phyloP scores from a whole-genome alignment of 139 green algal genomes.

The Mychonastes homosphaera region DNA sequence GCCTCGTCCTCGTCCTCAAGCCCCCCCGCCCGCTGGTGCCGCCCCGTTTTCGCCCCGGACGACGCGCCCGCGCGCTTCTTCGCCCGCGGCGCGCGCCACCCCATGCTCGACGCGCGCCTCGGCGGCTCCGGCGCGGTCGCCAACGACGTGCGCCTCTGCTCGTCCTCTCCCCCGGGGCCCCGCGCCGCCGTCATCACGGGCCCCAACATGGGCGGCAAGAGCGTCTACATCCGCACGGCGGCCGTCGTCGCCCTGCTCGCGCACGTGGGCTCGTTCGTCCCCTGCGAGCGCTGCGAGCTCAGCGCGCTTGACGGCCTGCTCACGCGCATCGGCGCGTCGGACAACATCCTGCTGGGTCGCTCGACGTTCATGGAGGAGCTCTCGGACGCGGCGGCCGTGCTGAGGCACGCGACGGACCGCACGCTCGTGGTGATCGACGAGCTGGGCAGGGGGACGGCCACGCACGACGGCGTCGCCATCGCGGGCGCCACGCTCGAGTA shows the following conservation, averaged over 20 bases:
- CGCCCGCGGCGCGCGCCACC: conserved; percentile 53
- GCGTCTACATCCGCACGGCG: conserved; percentile 49
- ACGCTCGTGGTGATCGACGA: conserved; percentile 58
- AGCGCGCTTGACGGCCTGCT: conserved; percentile 66
- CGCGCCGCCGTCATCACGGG: conserved; percentile 19
- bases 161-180: too few species aligned
- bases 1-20: conserved; percentile 1
- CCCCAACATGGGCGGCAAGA: conserved; percentile 92
- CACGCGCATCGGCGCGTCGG: conserved; percentile 83
- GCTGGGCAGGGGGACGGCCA: conserved; percentile 59
- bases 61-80: conserved; percentile 27
- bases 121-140: conserved; percentile 35
- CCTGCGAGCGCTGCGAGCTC: conserved; percentile 46
- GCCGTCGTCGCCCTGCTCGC: conserved; percentile 79
- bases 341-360: conserved; percentile 60
- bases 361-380: conserved; percentile 80
- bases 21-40: not conserved
- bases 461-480: conserved; percentile 56
- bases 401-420: conserved; percentile 44
- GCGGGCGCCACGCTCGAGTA: conserved; percentile 50
- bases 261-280: conserved; percentile 82
- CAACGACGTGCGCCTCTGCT: conserved; percentile 47
- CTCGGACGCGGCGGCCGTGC: conserved; percentile 57
- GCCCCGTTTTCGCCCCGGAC: conserved; percentile 25
- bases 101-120: conserved; percentile 63